phyloP scores from a whole-genome alignment of 2,329 filamentous ascomycete species.

The Monosporascus sp. region DNA sequence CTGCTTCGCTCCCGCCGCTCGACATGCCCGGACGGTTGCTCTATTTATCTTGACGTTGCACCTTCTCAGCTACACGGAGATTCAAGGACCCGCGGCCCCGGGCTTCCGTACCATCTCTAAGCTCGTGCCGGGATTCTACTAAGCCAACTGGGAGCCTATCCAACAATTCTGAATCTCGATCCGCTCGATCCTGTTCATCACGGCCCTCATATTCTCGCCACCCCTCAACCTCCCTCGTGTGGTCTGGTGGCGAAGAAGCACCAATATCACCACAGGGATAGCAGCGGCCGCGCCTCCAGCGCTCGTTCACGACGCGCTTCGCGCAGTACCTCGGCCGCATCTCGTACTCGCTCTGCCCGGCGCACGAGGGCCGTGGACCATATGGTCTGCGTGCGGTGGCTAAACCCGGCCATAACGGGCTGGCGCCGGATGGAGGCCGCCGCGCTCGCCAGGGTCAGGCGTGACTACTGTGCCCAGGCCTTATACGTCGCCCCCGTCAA shows the following conservation, averaged over 20 bases:
- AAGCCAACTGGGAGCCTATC: neutral
- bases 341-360: slow-evolving; percentile 17
- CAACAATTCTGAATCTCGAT: slow-evolving; percentile 5
- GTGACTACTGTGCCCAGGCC: neutral
- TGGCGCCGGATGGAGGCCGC: neutral
- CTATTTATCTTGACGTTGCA: slow-evolving; percentile 3
- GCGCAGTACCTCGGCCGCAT: slow-evolving; percentile 18
- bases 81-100: neutral
- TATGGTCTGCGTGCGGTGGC: slow-evolving; percentile 1
- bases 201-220: slow-evolving; percentile 17
- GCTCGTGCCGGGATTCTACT: slow-evolving; percentile 1
- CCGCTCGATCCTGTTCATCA: slow-evolving; percentile 9
- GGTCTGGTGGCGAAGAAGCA: too few relatives aligned
- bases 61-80: slow-evolving; percentile 7
- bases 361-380: slow-evolving; percentile 10
- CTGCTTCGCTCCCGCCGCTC: neutral
- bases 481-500: slow-evolving; percentile 1
- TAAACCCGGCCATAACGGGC: neutral
- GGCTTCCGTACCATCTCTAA: slow-evolving; percentile 2
- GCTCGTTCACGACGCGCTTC: slow-evolving; percentile 15
- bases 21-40: neutral
- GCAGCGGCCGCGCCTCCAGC: slow-evolving; percentile 5
- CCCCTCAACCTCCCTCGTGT: neutral
- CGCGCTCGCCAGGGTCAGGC: neutral
- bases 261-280: neutral